Evolutionary conservation across 768 basidiomycete species (phyloP), one percentile per base, ranked within the genome.

Genomic region (Xerocomellus chrysenteron): DNA sequence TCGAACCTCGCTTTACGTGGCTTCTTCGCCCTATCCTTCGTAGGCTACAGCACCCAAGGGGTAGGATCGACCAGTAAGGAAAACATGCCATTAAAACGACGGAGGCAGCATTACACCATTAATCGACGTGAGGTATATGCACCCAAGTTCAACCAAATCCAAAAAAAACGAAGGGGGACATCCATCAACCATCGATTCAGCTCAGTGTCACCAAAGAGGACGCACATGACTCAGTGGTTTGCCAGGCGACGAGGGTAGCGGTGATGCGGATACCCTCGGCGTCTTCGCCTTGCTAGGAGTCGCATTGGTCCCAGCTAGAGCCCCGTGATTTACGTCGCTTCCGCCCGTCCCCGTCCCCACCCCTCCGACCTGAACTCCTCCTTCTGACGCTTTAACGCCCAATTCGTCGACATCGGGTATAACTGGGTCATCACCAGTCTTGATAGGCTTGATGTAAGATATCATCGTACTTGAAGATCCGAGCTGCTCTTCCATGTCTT

Each of bases 201-300:
- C 72, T 71, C 68, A 71, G 68, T 82, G 73, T 76, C 77, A 83
- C 84, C 86, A 78, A 79, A 84, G 82, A 79, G 82, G 81, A 91
- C 90, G 88, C 84, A 92, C 90, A 85, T 92, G 90, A 74, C 82
- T 85, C 78, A 91, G 74, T 63, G 89, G 85, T 70, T 83, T 85
- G 61, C 82, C 80, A 59, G 81, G 73, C 51, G 82, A 76, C 41
- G 75, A 66, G 57, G 80, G 78, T 57, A 78, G 65, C 55, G 62
- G 52, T 39, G 68, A 43, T 16, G 47, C 54, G 2, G 65, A 64
- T 35, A 53, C 53, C 50, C 62, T 60, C 32, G 67, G 67, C 48
- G 61, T 69, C 59, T 65, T 70, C 13, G 58, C 54, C 53, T 35
- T 63, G 40, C 55, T 42, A 13, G 50, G 52, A 36, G 48, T 44